These are phyloP conservation scores for Bipolaris victoriae DNA, from an alignment of 2,329 filamentous ascomycete genomes.

Conservation along the genomic window DNA sequence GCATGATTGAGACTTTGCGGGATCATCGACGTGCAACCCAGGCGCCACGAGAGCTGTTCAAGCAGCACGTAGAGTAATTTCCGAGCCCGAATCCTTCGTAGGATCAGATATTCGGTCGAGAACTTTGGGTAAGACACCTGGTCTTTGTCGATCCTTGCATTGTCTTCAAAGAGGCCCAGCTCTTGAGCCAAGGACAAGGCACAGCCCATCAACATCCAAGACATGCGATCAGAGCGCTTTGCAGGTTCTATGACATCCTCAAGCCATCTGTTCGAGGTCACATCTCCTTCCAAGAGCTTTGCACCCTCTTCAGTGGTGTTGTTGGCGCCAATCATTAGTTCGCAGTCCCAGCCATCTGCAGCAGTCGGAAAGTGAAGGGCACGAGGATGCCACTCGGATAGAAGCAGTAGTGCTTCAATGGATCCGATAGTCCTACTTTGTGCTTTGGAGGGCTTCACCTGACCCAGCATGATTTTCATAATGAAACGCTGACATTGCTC, in stretches of 20 bases:
- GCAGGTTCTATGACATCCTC: slow-evolving; percentile 63
- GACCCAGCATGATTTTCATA: slow-evolving; percentile 60
- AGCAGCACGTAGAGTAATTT: slow-evolving; percentile 55
- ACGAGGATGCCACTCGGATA: slow-evolving; percentile 64
- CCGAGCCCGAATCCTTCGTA: slow-evolving; percentile 44
- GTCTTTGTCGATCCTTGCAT: slow-evolving; percentile 45
- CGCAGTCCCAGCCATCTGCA: slow-evolving; percentile 63
- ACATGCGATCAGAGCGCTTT: slow-evolving; percentile 63
- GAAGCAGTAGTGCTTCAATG: slow-evolving; percentile 60
- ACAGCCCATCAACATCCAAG: slow-evolving; percentile 64
- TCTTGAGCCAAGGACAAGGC: slow-evolving; percentile 61
- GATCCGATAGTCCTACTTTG: slow-evolving; percentile 59
- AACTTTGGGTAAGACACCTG: slow-evolving; percentile 44
- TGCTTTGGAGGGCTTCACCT: slow-evolving; percentile 59
- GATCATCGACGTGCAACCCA: slow-evolving; percentile 60
- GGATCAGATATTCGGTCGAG: slow-evolving; percentile 34
- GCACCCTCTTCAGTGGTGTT: slow-evolving; percentile 48
- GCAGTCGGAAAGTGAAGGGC: slow-evolving; percentile 61
- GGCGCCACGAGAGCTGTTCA: slow-evolving; percentile 58
- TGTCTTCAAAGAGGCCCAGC: slow-evolving; percentile 58
- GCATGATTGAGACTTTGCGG: slow-evolving; percentile 53
- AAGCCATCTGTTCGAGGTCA: slow-evolving; percentile 54
- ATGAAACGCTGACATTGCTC: slow-evolving; percentile 61
- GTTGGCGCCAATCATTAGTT: slow-evolving; percentile 53
- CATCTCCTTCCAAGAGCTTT: slow-evolving; percentile 44